phyloP scores from a whole-genome alignment of 805 yeast genomes.

The Sugiyamaella marilandica region DNA sequence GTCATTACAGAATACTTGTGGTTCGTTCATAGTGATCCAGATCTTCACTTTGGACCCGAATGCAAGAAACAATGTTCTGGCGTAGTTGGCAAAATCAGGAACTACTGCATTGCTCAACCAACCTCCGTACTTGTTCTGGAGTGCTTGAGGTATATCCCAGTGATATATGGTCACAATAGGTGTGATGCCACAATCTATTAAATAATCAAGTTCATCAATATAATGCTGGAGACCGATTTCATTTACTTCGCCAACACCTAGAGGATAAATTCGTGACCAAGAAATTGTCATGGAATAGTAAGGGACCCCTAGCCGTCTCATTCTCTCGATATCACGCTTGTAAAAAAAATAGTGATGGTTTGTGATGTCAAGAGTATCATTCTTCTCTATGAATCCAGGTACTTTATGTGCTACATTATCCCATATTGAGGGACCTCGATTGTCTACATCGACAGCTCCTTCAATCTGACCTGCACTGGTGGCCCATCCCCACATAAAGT shows the following conservation, averaged over 20 bases:
- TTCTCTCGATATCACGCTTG: constrained; percentile 33
- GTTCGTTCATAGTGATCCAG: constrained; percentile 36
- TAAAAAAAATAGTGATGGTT: constrained; percentile 34
- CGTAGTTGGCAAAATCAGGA: constrained; percentile 34
- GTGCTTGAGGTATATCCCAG: constrained; percentile 34
- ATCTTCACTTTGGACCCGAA: constrained; percentile 32
- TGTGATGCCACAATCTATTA: constrained; percentile 24
- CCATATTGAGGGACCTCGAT: constrained; percentile 32
- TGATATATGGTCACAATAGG: constrained; percentile 36
- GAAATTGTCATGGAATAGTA: constrained; percentile 34
- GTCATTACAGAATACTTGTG: constrained; percentile 24
- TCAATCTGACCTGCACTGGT: constrained; percentile 37
- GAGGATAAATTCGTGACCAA: constrained; percentile 36
- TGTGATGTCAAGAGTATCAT: constrained; percentile 27
- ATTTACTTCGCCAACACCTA: constrained; percentile 24
- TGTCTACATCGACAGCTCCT: constrained; percentile 36
- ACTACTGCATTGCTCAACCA: constrained; percentile 28
- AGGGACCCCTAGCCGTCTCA: constrained; percentile 34
- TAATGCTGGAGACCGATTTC: constrained; percentile 32
- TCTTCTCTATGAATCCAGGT: constrained; percentile 16
- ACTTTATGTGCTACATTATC: constrained; percentile 26
- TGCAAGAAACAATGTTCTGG: constrained; percentile 31
- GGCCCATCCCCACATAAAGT: constrained; percentile 31
- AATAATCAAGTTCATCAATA: constrained; percentile 30
- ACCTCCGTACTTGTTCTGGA: constrained; percentile 28